phyloP scores from a whole-genome alignment of 805 yeast species.

The Starmerella bombi region DNA sequence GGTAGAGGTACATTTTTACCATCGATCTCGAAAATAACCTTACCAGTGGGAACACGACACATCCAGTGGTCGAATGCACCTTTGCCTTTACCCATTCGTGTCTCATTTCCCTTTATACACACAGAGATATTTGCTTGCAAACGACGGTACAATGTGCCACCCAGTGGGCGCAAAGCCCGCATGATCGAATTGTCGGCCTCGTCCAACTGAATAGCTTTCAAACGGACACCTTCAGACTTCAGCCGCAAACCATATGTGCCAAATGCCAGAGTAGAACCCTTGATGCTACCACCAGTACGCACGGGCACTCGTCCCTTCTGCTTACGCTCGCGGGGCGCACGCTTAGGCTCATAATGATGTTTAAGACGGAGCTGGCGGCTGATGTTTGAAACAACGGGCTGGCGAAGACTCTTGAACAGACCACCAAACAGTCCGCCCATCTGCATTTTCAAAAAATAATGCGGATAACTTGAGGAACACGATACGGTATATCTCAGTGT shows the following conservation, averaged over 20 bases:
- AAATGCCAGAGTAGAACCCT: conserved; percentile 69
- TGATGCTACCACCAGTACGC: conserved; percentile 84
- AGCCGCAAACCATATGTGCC: conserved; percentile 81
- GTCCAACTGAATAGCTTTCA: conserved; percentile 74
- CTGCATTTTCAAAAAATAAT: background rate
- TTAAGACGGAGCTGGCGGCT: conserved; percentile 15
- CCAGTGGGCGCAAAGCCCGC: conserved; percentile 66
- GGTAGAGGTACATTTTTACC: conserved; percentile 70
- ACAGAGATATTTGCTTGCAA: conserved; percentile 77
- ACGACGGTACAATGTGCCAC: conserved; percentile 64
- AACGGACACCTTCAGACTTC: conserved; percentile 73
- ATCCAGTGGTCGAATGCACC: conserved; percentile 98
- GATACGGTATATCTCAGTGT: too few relatives aligned
- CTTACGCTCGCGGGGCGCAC: conserved; percentile 52
- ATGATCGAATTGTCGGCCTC: conserved; percentile 81
- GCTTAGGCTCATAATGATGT: conserved; percentile 43
- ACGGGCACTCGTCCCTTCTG: conserved; percentile 92
- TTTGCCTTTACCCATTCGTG: conserved; percentile 99
- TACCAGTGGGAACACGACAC: conserved; percentile 89
- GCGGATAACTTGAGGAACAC: background rate
- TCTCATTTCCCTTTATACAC: conserved; percentile 92
- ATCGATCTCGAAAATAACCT: conserved; percentile 70
- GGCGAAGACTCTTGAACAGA: conserved; percentile 7
- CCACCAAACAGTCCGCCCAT: conserved; percentile 4
- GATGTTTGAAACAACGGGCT: background rate